phyloP scores from a whole-genome alignment of 352 stramenopile species.

The Phytophthora foliorum region DNA sequence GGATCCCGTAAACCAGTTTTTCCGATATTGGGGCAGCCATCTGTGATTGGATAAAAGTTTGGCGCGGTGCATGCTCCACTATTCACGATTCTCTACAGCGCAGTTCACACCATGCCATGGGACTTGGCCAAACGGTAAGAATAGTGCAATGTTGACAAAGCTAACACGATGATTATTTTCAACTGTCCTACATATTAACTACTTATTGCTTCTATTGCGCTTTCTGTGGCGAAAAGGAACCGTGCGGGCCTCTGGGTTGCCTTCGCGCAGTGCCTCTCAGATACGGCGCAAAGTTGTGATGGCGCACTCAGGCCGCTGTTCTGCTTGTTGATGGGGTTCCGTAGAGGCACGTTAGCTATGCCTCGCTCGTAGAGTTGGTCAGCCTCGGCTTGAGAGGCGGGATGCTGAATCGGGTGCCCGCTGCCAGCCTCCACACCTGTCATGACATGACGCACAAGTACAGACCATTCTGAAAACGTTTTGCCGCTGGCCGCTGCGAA shows the following conservation, averaged over 20 bases:
- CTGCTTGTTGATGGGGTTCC: not conserved
- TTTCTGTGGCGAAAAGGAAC: slow-evolving; percentile 11
- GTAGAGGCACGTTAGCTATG: slow-evolving; percentile 12
- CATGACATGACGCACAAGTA: slow-evolving; percentile 13
- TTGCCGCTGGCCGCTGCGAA: slow-evolving; percentile 12
- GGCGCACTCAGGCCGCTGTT: slow-evolving; percentile 8
- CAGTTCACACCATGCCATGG: too few species aligned
- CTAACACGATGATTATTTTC: too few species aligned
- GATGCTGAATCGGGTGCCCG: not conserved
- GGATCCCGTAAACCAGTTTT: too few species aligned
- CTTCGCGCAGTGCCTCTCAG: slow-evolving; percentile 1
- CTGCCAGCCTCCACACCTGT: not conserved
- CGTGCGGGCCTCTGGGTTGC: not conserved
- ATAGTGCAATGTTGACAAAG: too few species aligned
- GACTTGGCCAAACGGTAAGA: too few species aligned
- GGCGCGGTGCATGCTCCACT: too few species aligned
- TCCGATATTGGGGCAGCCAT: too few species aligned
- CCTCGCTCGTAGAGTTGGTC: slow-evolving; percentile 6
- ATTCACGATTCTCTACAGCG: too few species aligned
- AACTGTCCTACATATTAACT: too few species aligned
- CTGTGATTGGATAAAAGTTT: too few species aligned
- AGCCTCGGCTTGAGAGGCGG: not conserved
- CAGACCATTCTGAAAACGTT: slow-evolving; percentile 16
- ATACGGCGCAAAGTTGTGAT: slow-evolving; percentile 8
- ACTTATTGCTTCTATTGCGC: slow-evolving; percentile 5